These are phyloP conservation scores for Alternaria arbusti DNA, from an alignment of 2,329 filamentous ascomycete genomes.

Conservation along the genomic window DNA sequence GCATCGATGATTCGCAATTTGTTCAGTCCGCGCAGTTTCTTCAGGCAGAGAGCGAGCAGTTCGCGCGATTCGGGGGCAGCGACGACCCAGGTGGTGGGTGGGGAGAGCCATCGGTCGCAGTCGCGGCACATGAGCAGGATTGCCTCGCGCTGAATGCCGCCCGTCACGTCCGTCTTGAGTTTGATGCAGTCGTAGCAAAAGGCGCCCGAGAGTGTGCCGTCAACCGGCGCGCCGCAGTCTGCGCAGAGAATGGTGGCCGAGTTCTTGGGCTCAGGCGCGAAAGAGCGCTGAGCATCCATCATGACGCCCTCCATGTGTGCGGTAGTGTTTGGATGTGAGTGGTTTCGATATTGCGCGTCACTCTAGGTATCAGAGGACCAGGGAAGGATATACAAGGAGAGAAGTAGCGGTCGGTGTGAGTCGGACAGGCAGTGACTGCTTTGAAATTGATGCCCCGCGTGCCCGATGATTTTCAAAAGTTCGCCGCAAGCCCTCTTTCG, in stretches of 20 bases:
- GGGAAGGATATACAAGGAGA: not conserved
- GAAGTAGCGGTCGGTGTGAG: constrained; percentile 14
- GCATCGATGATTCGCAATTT: constrained; percentile 96
- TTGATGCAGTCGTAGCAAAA: constrained; percentile 97
- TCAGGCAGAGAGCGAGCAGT: constrained; percentile 87
- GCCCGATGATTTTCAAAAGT: constrained; percentile 21
- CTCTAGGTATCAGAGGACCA: not conserved
- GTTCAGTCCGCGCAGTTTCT: constrained; percentile 82
- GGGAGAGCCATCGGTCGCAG: constrained; percentile 89
- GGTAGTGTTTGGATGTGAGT: not conserved
- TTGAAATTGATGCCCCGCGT: constrained; percentile 38
- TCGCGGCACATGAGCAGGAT: constrained; percentile 90
- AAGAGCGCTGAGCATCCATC: constrained; percentile 48
- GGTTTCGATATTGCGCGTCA: not conserved
- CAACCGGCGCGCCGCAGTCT: constrained; percentile 95
- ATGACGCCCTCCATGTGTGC: constrained; percentile 44
- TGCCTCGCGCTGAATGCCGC: constrained; percentile 89
- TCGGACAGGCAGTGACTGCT: constrained; percentile 29
- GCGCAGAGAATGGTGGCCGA: constrained; percentile 87
- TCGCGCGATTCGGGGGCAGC: constrained; percentile 89
- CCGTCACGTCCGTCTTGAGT: constrained; percentile 89
- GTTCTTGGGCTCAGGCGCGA: constrained; percentile 48
- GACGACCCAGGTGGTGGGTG: constrained; percentile 84
- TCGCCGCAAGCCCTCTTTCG: constrained; percentile 17
- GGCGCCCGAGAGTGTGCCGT: constrained; percentile 84